phyloP scores from a whole-genome alignment of 2,329 filamentous ascomycete genomes.

The Botrytis cinerea region DNA sequence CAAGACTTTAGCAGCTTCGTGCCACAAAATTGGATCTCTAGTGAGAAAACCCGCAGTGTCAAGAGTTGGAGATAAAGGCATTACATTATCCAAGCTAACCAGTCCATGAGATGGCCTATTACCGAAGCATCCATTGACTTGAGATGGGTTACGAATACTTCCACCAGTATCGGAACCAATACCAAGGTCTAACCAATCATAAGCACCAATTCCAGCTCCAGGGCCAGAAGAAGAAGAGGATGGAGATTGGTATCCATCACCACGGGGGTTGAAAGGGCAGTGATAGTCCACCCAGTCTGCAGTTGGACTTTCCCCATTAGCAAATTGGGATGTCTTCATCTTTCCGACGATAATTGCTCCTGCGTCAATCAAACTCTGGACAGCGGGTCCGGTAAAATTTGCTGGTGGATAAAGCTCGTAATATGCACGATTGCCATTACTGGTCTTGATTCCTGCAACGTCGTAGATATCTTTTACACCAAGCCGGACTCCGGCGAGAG shows the following conservation, averaged over 20 bases:
- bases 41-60: conserved; percentile 51
- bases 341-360: conserved; percentile 60
- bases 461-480: conserved; percentile 66
- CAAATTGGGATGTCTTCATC: conserved; percentile 53
- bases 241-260: conserved; percentile 51
- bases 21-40: conserved; percentile 48
- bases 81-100: conserved; percentile 49
- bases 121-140: conserved; percentile 52
- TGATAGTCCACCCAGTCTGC: conserved; percentile 51
- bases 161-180: conserved; percentile 53
- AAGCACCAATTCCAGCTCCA: conserved; percentile 48
- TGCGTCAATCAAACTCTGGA: conserved; percentile 58
- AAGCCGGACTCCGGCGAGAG: conserved; percentile 60
- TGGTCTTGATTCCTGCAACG: conserved; percentile 57
- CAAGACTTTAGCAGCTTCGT: conserved; percentile 47
- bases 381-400: conserved; percentile 50
- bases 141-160: conserved; percentile 50
- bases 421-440: conserved; percentile 60
- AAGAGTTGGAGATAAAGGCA: conserved; percentile 50
- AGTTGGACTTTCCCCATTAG: conserved; percentile 46
- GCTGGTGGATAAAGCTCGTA: conserved; percentile 52
- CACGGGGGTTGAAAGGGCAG: conserved; percentile 47
- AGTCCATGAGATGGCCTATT: conserved; percentile 51
- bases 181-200: conserved; percentile 52
- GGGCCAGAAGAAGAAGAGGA: conserved; percentile 51